Evolutionary conservation across 352 stramenopile genomes (phyloP).

Genomic region (Saprolegnia parasitica): DNA sequence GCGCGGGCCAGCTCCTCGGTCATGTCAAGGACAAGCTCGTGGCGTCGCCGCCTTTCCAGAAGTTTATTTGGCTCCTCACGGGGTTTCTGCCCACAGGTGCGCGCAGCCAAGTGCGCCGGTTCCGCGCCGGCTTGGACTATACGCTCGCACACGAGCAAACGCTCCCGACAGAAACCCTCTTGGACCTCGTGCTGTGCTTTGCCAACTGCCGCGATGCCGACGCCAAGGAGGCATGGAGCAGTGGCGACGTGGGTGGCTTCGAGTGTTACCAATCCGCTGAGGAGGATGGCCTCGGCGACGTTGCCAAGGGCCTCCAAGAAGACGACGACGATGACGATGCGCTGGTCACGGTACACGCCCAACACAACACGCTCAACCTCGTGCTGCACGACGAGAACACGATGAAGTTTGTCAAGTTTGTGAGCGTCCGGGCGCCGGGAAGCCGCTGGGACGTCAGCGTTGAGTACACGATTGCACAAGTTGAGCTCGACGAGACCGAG

Average conservation of each 20-base stretch:
- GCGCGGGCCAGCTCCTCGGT: neutral
- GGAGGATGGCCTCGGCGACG: constrained; percentile 82
- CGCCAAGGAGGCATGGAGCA: constrained; percentile 34
- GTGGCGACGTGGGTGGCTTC: constrained; percentile 59
- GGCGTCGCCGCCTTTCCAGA: constrained; percentile 49
- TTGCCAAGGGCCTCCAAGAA: constrained; percentile 78
- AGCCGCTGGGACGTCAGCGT: constrained; percentile 84
- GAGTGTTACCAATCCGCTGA: constrained; percentile 87
- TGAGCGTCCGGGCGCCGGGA: constrained; percentile 68
- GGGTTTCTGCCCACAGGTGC: constrained; percentile 41
- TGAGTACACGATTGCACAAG: constrained; percentile 47
- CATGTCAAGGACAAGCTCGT: constrained; percentile 38
- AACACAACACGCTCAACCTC: constrained; percentile 87
- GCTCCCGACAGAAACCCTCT: constrained; percentile 35
- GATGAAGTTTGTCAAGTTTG: constrained; percentile 93
- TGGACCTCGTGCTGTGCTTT: constrained; percentile 39
- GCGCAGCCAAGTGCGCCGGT: constrained; percentile 59
- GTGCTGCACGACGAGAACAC: constrained; percentile 83
- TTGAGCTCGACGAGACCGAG: constrained; percentile 5
- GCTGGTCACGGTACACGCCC: constrained; percentile 80
- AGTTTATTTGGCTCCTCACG: constrained; percentile 49
- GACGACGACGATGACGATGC: constrained; percentile 84
- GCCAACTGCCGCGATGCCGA: constrained; percentile 38
- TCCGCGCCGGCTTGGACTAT: constrained; percentile 89
- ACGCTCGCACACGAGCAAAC: constrained; percentile 82